Percentiles rank a stretch among this genome's conserved stretches.
Evolutionary conservation across 148 eudicot genomes (phyloP).

Genomic region (Diospyros lotus): DNA sequence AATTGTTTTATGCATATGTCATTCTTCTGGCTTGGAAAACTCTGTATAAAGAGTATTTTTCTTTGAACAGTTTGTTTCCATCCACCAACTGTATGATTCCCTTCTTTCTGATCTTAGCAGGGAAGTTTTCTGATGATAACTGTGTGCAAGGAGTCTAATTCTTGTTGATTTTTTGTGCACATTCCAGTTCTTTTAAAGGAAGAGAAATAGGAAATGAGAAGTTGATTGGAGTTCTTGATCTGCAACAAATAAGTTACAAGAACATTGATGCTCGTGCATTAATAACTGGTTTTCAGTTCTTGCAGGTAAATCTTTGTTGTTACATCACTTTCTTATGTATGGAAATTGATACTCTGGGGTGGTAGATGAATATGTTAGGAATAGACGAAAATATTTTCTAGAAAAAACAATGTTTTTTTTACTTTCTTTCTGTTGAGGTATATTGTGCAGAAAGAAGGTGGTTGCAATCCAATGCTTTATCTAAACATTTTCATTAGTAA

Average conservation of each 20-base stretch:
- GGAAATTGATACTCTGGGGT: not conserved
- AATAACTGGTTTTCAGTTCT: slow-evolving; percentile 56
- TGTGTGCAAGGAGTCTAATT: not conserved
- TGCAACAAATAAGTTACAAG: slow-evolving; percentile 38
- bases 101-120: not conserved
- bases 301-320: slow-evolving; percentile 36
- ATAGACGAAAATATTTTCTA: not conserved
- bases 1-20: not conserved
- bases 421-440: not conserved
- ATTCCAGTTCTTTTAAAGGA: slow-evolving; percentile 40
- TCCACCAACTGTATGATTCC: not conserved
- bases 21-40: not conserved
- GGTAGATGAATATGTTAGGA: not conserved
- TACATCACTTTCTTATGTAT: not conserved
- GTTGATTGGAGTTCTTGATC: slow-evolving; percentile 48
- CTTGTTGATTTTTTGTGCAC: slow-evolving; percentile 15
- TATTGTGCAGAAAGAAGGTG: not conserved
- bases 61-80: not conserved
- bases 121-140: not conserved
- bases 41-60: not conserved
- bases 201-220: slow-evolving; percentile 53
- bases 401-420: not conserved
- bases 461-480: not conserved
- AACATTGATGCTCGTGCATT: slow-evolving; percentile 53
- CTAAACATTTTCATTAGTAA: not conserved